A percentile compares a stretch with the other conserved stretches of the same genome.
Evolutionary conservation across 73 alveolate genomes (phyloP).

Genomic region (Uronychia setigera): DNA sequence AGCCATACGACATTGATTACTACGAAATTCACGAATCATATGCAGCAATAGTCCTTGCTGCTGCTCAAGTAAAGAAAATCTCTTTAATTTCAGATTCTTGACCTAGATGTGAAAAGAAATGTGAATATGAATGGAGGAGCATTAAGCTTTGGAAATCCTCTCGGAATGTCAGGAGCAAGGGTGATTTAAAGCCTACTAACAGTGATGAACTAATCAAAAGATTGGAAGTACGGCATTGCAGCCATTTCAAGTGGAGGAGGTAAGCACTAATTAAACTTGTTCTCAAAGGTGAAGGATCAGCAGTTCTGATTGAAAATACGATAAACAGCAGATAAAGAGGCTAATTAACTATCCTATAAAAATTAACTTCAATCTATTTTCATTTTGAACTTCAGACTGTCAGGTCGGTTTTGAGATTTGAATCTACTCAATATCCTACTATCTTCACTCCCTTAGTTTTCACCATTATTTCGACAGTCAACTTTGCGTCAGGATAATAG

Average conservation of each 20-base stretch:
- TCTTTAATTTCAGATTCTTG: conserved; percentile 29
- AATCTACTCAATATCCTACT: no score
- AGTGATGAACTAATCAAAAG: conserved; percentile 22
- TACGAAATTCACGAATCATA: conserved; percentile 61
- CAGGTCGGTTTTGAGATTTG: no score
- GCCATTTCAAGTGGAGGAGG: conserved; percentile 68
- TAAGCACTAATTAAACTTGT: no score
- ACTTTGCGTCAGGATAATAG: no score
- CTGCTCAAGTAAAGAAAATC: neutral
- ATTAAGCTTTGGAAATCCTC: conserved; percentile 63
- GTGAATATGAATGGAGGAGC: conserved; percentile 73
- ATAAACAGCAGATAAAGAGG: no score
- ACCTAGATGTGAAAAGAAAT: conserved; percentile 8
- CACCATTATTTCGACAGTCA: no score
- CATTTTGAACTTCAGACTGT: no score
- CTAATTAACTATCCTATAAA: no score
- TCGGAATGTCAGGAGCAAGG: conserved; percentile 66
- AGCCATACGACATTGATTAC: conserved; percentile 36
- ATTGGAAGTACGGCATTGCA: conserved; percentile 43
- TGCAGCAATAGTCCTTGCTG: conserved; percentile 58
- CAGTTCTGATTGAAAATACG: conserved; percentile 16
- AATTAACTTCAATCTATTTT: no score
- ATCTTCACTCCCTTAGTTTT: no score
- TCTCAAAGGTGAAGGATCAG: conserved; percentile 65
- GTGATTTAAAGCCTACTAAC: conserved; percentile 39